Conservation (phyloP, 768 basidiomycete genomes). For the Albatrellus ellisii region DNA sequence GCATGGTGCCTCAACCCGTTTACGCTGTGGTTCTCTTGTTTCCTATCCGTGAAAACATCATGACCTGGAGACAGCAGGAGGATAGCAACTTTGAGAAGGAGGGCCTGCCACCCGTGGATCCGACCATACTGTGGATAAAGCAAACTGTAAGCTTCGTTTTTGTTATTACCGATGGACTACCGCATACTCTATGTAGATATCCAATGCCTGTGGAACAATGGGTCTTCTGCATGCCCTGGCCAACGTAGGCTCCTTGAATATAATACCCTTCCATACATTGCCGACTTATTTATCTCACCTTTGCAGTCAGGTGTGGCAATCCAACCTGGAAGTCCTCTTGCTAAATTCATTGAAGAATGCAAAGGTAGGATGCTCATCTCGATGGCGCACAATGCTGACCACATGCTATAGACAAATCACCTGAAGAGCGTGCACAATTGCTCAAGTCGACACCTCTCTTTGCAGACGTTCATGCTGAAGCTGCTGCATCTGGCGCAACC, state of each 20-base stretch:
- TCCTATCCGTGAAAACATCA: constrained; percentile 44
- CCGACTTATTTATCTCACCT: constrained; percentile 3
- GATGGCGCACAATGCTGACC: background rate
- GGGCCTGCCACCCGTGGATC: constrained; percentile 38
- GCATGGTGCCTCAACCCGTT: constrained; percentile 56
- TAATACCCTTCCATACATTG: background rate
- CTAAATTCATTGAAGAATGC: constrained; percentile 52
- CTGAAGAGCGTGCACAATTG: constrained; percentile 58
- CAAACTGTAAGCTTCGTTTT: constrained; percentile 50
- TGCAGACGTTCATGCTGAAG: constrained; percentile 59
- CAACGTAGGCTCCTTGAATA: constrained; percentile 38
- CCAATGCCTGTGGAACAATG: constrained; percentile 21
- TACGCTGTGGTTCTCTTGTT: constrained; percentile 83
- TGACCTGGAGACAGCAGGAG: constrained; percentile 40
- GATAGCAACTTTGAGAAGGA: constrained; percentile 39
- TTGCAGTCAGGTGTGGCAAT: constrained; percentile 44
- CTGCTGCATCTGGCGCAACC: constrained; percentile 59
- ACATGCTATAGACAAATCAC: constrained; percentile 39
- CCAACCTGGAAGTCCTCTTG: constrained; percentile 42
- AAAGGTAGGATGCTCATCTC: constrained; percentile 39
- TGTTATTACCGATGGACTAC: background rate
- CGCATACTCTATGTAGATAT: constrained; percentile 14
- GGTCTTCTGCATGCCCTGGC: constrained; percentile 34
- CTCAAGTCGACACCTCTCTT: constrained; percentile 72
- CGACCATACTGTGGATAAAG: constrained; percentile 75